These are phyloP conservation scores for Penicillium sp. DNA, from an alignment of 2,329 filamentous ascomycete genomes.

Conservation along the genomic window DNA sequence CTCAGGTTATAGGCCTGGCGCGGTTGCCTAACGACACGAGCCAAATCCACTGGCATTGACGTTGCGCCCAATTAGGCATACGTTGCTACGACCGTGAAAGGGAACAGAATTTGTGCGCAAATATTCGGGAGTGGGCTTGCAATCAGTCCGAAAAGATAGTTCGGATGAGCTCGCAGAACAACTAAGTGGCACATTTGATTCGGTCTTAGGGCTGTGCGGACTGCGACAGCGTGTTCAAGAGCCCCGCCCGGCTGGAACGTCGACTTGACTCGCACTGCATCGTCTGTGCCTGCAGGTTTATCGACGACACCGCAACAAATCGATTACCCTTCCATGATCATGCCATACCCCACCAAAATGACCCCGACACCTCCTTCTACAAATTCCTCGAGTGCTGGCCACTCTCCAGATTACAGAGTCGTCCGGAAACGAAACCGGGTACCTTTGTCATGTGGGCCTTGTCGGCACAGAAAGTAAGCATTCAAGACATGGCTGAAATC, in stretches of 20 bases:
- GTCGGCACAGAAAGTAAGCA: constrained; percentile 77
- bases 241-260: not conserved
- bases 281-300: not conserved
- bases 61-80: constrained; percentile 3
- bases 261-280: not conserved
- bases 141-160: not conserved
- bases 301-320: too few species aligned
- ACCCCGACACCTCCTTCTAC: constrained; percentile 44
- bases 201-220: not conserved
- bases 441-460: constrained; percentile 83
- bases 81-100: not conserved
- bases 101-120: not conserved
- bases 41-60: not conserved
- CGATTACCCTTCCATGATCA: not conserved
- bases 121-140: not conserved
- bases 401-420: constrained; percentile 79
- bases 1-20: not conserved
- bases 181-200: not conserved
- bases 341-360: constrained; percentile 23
- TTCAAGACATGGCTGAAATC: not conserved
- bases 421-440: constrained; percentile 87
- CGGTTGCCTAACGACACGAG: not conserved
- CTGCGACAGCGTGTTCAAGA: not conserved
- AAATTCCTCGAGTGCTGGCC: constrained; percentile 63
- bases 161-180: not conserved